A percentile compares a stretch with the other conserved stretches of the same genome.
Evolutionary conservation across 2,329 filamentous ascomycete genomes (phyloP).

Genomic region (Teratosphaeria epicoccoides): DNA sequence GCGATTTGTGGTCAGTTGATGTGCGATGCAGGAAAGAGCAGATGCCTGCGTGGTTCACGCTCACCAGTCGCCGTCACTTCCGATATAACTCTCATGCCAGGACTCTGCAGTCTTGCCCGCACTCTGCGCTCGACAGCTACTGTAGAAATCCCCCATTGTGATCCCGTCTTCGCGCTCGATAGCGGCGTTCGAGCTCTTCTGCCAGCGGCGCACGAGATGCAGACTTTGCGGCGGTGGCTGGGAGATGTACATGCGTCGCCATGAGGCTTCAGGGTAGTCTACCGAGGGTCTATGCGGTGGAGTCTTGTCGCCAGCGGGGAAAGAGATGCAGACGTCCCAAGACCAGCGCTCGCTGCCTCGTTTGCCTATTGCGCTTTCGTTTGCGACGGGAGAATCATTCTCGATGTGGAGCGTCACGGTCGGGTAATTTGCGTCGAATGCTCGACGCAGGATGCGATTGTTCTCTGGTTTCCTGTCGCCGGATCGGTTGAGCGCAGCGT

Average conservation of each 20-base stretch:
- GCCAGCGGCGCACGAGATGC: conserved; percentile 11
- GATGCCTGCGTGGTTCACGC: too few species aligned
- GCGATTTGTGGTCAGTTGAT: too few species aligned
- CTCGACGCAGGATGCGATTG: conserved; percentile 25
- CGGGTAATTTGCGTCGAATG: conserved; percentile 25
- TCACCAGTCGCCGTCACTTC: conserved; percentile 24
- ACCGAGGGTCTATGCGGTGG: conserved; percentile 3
- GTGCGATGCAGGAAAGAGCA: too few species aligned
- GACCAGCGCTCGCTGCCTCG: conserved; percentile 20
- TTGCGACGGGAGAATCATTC: conserved; percentile 12
- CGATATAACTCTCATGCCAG: conserved; percentile 24
- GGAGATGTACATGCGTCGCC: conserved; percentile 13
- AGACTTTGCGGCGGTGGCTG: conserved; percentile 13
- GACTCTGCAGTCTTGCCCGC: background rate
- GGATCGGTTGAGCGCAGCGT: conserved; percentile 10
- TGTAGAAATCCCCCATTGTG: conserved; percentile 12
- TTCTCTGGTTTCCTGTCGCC: conserved; percentile 23
- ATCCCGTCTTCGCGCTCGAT: conserved; percentile 11
- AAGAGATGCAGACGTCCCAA: conserved; percentile 24
- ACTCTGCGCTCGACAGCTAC: background rate
- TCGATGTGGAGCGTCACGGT: conserved; percentile 24
- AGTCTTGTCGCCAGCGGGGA: conserved; percentile 8
- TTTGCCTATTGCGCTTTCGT: conserved; percentile 3
- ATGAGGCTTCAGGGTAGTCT: conserved; percentile 2
- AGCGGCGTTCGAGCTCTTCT: conserved; percentile 11